Evolutionary conservation across 2,329 filamentous ascomycete genomes (phyloP).

Genomic region (Ophiostoma sp.): DNA sequence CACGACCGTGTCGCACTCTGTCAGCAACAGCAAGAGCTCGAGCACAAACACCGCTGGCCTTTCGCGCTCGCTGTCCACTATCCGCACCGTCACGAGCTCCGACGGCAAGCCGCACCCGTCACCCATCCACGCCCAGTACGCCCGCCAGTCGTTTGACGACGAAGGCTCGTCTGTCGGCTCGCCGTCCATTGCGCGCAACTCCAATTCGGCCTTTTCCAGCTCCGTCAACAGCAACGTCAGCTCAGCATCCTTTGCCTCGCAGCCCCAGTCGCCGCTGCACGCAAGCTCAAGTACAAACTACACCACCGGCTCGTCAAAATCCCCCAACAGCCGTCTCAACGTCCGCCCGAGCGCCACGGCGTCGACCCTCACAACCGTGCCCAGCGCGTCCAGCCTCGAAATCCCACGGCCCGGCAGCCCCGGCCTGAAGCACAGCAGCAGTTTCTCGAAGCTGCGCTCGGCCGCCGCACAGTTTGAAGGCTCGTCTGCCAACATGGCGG

Average conservation of each 20-base stretch:
- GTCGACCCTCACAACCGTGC: conserved; percentile 2
- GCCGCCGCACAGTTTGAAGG: conserved; percentile 12
- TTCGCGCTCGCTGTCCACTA: conserved; percentile 42
- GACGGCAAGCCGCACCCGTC: conserved; percentile 39
- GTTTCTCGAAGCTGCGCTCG: conserved; percentile 21
- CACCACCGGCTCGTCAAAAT: neutral
- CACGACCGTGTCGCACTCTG: neutral
- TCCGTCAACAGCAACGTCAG: conserved; percentile 52
- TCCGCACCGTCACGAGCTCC: conserved; percentile 53
- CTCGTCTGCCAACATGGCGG: neutral
- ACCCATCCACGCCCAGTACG: conserved; percentile 31
- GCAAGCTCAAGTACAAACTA: conserved; percentile 27
- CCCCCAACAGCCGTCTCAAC: neutral
- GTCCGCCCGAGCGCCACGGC: conserved; percentile 22
- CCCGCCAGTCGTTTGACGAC: conserved; percentile 39
- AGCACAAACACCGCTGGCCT: conserved; percentile 27
- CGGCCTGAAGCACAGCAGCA: conserved; percentile 22
- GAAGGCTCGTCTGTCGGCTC: conserved; percentile 38
- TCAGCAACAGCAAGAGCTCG: neutral
- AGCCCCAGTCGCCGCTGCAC: conserved; percentile 28
- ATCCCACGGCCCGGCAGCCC: conserved; percentile 13
- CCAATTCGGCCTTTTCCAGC: conserved; percentile 50
- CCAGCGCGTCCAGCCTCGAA: conserved; percentile 12
- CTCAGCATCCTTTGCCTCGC: conserved; percentile 36
- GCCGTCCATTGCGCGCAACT: conserved; percentile 32